Evolutionary conservation across 352 stramenopile genomes (phyloP).

Genomic region (Pythium myriotylum): DNA sequence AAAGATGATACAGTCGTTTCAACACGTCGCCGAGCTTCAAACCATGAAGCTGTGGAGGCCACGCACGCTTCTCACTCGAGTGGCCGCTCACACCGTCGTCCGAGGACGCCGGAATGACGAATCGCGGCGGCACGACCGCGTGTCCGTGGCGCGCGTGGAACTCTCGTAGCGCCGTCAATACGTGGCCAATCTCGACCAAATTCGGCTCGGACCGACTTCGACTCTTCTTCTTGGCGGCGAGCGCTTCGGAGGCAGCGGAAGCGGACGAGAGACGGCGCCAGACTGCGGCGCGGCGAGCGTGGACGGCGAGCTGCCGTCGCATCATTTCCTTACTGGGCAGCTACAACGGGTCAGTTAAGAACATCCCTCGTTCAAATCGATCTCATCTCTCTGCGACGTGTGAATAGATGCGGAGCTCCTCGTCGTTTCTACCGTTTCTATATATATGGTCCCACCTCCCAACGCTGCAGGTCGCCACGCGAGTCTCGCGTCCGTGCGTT

Average conservation of each 20-base stretch:
- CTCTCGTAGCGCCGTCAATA: constrained; percentile 5
- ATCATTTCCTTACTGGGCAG: not conserved
- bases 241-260: not conserved
- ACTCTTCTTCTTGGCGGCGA: not conserved
- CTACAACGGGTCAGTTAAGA: too few relatives aligned
- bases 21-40: constrained; percentile 44
- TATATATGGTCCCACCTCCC: too few relatives aligned
- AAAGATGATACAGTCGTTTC: constrained; percentile 29
- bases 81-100: not conserved
- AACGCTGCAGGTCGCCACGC: too few relatives aligned
- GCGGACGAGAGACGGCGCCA: not conserved
- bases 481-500: too few relatives aligned
- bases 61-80: constrained; percentile 3
- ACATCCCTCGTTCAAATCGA: too few relatives aligned
- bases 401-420: too few relatives aligned
- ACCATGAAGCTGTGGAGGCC: constrained; percentile 42
- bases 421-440: too few relatives aligned
- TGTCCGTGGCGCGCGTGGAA: constrained; percentile 13
- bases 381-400: too few relatives aligned
- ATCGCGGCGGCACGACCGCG: constrained; percentile 6
- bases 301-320: not conserved
- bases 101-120: constrained; percentile 2
- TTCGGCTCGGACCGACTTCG: too few relatives aligned
- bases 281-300: not conserved
- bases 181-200: not conserved